These are phyloP conservation scores for Lizonia empirigonia DNA, from an alignment of 2,329 filamentous ascomycete species.

Conservation along the genomic window DNA sequence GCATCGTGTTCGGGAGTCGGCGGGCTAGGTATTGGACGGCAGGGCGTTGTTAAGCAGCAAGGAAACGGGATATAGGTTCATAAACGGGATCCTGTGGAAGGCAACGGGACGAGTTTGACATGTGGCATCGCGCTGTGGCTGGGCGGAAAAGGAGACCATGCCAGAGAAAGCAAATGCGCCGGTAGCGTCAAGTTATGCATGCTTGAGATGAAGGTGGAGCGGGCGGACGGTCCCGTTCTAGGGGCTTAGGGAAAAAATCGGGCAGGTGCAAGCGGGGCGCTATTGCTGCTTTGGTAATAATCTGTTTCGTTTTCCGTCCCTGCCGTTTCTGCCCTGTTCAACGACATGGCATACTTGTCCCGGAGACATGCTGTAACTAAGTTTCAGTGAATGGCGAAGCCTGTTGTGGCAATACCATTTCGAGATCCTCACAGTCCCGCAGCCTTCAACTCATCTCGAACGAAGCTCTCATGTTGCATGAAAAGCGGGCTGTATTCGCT, in stretches of 20 bases:
- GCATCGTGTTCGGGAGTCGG: conserved; percentile 14
- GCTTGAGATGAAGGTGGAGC: conserved; percentile 15
- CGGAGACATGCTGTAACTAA: too few relatives aligned
- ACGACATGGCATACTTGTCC: neutral
- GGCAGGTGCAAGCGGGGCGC: conserved; percentile 5
- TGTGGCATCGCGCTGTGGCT: conserved; percentile 9
- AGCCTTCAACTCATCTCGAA: neutral
- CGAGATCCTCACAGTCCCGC: neutral
- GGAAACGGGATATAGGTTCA: conserved; percentile 15
- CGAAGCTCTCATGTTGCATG: too few relatives aligned
- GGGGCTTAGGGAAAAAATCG: neutral
- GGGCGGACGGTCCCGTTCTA: conserved; percentile 7
- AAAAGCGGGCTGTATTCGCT: too few relatives aligned
- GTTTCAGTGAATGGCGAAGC: too few relatives aligned
- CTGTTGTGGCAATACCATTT: too few relatives aligned
- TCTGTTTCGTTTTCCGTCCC: conserved; percentile 3
- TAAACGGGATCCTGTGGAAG: neutral
- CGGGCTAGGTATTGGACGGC: neutral
- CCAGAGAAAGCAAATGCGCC: conserved; percentile 3
- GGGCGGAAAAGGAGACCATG: conserved; percentile 6
- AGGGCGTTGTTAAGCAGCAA: conserved; percentile 2
- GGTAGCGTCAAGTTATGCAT: conserved; percentile 11
- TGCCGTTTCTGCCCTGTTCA: neutral
- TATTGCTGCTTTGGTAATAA: neutral
- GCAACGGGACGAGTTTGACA: neutral